A percentile compares a stretch with the other conserved stretches of the same genome.
Evolutionary conservation across 768 basidiomycete species (phyloP).

Genomic region (Lactifluus volemus): DNA sequence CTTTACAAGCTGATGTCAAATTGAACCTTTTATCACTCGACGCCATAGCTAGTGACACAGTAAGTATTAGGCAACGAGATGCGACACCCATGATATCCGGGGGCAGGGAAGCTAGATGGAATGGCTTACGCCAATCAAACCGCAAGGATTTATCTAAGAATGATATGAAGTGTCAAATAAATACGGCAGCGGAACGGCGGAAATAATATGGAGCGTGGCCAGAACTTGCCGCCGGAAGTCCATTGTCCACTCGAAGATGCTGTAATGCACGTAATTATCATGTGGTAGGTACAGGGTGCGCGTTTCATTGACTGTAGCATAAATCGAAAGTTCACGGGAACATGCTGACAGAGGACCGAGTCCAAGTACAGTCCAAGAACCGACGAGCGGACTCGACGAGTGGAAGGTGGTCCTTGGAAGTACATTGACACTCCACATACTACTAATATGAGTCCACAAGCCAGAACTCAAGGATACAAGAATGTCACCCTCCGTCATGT

Average conservation of each 20-base stretch:
- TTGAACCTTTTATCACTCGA: slow-evolving; percentile 1
- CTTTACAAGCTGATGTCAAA: background rate
- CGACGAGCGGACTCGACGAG: background rate
- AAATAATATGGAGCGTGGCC: background rate
- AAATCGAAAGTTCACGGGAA: background rate
- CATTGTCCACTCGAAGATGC: background rate
- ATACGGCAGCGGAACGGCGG: background rate
- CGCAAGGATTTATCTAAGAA: background rate
- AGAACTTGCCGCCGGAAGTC: background rate
- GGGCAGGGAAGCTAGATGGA: background rate
- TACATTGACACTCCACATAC: background rate
- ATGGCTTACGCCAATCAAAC: background rate
- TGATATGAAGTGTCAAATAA: background rate
- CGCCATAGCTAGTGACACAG: background rate
- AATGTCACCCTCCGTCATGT: too few species aligned
- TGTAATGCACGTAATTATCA: background rate
- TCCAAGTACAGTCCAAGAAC: background rate
- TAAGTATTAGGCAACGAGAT: background rate
- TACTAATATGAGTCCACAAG: background rate
- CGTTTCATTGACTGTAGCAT: background rate
- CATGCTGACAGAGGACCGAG: background rate
- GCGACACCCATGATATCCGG: background rate
- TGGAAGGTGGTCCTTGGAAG: background rate
- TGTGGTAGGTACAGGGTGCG: background rate
- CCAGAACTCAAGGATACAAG: background rate